A percentile compares a stretch with the other conserved stretches of the same genome.
Conservation (phyloP, 306 rosid species). For the Pterocarpus macrocarpus region DNA sequence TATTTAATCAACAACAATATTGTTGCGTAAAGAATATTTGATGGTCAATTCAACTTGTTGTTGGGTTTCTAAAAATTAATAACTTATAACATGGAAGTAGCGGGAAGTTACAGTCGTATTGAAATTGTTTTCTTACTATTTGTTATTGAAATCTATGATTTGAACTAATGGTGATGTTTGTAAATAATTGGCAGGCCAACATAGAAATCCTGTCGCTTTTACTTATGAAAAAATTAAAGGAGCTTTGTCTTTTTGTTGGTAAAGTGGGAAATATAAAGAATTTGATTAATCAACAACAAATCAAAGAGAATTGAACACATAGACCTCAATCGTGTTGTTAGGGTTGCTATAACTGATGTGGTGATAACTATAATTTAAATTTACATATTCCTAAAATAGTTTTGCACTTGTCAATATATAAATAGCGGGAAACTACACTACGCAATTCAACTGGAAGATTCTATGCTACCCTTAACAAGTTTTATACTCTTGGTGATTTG, state of each 20-base stretch:
- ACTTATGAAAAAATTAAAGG: background rate
- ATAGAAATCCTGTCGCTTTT: constrained; percentile 41
- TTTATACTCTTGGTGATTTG: too few relatives aligned
- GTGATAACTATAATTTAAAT: background rate
- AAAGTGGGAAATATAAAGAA: background rate
- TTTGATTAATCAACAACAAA: background rate
- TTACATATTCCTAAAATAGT: background rate
- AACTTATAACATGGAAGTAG: constrained; percentile 27
- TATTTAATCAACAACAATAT: background rate
- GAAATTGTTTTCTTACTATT: constrained; percentile 11
- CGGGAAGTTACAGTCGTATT: constrained; percentile 37
- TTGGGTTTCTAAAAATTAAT: constrained; percentile 4
- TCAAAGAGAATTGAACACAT: background rate
- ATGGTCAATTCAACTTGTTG: constrained; percentile 30
- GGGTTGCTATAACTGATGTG: constrained; percentile 19
- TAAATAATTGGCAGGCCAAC: constrained; percentile 43
- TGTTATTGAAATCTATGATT: constrained; percentile 17
- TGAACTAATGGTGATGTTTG: constrained; percentile 26
- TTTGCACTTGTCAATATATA: background rate
- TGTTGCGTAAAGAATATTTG: constrained; percentile 14
- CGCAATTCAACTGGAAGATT: too few relatives aligned
- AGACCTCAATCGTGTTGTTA: background rate
- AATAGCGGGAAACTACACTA: too few relatives aligned
- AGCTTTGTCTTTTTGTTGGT: constrained; percentile 23
- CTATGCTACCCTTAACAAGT: too few relatives aligned